Conservation (phyloP, 371 early-diverging fungal genomes). For the Mortierella sp. region DNA sequence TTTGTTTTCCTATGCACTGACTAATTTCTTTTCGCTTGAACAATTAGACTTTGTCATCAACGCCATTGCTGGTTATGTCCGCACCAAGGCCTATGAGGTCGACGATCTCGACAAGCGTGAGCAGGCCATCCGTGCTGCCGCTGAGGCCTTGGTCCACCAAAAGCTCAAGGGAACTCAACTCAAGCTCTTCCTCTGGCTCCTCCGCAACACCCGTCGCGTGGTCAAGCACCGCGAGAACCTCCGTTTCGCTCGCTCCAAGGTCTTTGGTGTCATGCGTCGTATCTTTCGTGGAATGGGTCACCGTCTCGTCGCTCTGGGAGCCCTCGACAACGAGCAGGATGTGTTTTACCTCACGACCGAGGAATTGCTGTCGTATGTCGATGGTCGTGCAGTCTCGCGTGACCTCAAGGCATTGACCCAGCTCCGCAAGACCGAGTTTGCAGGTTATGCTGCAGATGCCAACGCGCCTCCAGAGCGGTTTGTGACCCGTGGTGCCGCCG, state of each 20-base stretch:
- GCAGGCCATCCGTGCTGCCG: constrained; percentile 52
- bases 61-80: constrained; percentile 48
- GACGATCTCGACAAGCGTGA: constrained; percentile 57
- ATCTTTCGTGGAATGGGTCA: constrained; percentile 57
- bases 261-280: constrained; percentile 57
- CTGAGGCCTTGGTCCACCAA: constrained; percentile 49
- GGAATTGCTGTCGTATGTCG: constrained; percentile 51
- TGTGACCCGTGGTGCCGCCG: constrained; percentile 53
- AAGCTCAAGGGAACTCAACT: constrained; percentile 55
- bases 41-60: constrained; percentile 47
- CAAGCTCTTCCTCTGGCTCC: constrained; percentile 47
- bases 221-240: constrained; percentile 58
- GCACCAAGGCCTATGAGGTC: constrained; percentile 53
- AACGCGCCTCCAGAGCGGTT: constrained; percentile 56
- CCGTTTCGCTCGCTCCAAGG: constrained; percentile 55
- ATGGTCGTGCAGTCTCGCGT: constrained; percentile 54
- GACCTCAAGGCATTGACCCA: constrained; percentile 52
- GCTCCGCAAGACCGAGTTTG: constrained; percentile 50
- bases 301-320: constrained; percentile 40
- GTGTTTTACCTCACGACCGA: constrained; percentile 54
- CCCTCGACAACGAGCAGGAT: constrained; percentile 43
- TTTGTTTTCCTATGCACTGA: not conserved
- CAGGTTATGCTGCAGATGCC: constrained; percentile 42
- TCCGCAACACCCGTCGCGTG: constrained; percentile 56
- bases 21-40: not conserved